Percentiles rank a stretch among this genome's conserved stretches.
Conservation (phyloP, 306 rosid species). For the Sicyos edulis region DNA sequence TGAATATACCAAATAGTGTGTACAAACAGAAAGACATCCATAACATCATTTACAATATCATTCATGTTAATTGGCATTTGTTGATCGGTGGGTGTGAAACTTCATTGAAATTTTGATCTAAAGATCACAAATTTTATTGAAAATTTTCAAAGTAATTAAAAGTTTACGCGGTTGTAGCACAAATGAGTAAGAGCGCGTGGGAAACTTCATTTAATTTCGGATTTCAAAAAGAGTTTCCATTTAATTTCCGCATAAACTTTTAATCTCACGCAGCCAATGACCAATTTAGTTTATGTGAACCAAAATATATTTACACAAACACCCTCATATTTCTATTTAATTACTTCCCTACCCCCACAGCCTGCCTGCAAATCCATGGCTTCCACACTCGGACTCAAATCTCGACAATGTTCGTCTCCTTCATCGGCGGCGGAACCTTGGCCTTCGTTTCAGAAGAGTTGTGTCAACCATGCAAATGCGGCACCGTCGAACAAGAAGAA, state of each 20-base stretch:
- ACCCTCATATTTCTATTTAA: background rate
- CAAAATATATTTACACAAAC: background rate
- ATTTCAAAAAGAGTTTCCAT: background rate
- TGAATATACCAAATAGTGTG: too few species aligned
- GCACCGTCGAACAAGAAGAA: slow-evolving; percentile 34
- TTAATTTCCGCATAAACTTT: background rate
- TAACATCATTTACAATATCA: too few species aligned
- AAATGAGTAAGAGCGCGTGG: background rate
- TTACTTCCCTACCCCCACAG: background rate
- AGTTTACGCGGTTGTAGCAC: background rate
- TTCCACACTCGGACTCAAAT: background rate
- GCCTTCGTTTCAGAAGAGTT: slow-evolving; percentile 39
- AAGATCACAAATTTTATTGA: too few species aligned
- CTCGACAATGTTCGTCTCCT: background rate
- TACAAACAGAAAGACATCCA: too few species aligned
- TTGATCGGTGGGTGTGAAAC: too few species aligned
- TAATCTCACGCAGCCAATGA: background rate
- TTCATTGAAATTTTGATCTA: too few species aligned
- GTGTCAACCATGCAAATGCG: slow-evolving; percentile 17
- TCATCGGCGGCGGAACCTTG: slow-evolving; percentile 27
- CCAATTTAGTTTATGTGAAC: background rate
- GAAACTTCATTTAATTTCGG: too few species aligned
- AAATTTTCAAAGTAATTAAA: background rate
- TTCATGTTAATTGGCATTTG: too few species aligned
- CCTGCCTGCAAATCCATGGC: background rate